Base-by-base conservation (phyloP, 176 grass and related monocot species). In the Pharus latifolius region DNA sequence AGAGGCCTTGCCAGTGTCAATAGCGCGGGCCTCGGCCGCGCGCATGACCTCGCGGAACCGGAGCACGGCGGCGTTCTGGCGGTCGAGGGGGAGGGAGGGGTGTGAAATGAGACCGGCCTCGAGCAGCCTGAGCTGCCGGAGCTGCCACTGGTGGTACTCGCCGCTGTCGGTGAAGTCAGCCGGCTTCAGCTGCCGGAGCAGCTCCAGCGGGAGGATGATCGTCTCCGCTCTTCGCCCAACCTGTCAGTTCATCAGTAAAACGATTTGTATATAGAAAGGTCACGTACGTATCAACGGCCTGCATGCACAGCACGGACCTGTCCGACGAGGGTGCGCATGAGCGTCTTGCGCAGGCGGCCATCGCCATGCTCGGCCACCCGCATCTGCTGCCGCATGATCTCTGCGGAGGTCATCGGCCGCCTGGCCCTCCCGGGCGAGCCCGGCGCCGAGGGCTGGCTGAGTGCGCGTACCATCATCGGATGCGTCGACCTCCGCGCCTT, bases 371-470 rank as follows among this genome's bases (percentile, higher is more conserved):
- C 89, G 0, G 87, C 48, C 27, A 98, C 84, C 2, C 89, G 77
- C 94, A 98, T 98, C 56, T 98, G 89, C 67, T 88, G 89, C 40
- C 89, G 80, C 89, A 98, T 98, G 69, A 98, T 98, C 81, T 98
- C 94, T 0, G 87, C 86, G 7, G 94, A 98, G 20, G 94, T 98
- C 94, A 98, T 93, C 5, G 89, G 87, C 7, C 89, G 79, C 73
- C 78, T 67, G 6, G 31, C 5, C 67, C 74, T 83, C 14, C 82
- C 83, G 3, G 86, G 86, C 10, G 94, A 93, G 6, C 51, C 60
- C 10, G 69, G 74, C 27, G 67, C 51, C 10, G 88, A 91, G 18
- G 60, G 59, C n/a, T 81, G 49, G 64, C 70, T 80, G 79, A 51
- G 56, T 1, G 49, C 30, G 30, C 89, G 63, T 22, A 69, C 63